Base-by-base conservation (phyloP, 495 filamentous ascomycete genomes). In the Cercophora samala region DNA sequence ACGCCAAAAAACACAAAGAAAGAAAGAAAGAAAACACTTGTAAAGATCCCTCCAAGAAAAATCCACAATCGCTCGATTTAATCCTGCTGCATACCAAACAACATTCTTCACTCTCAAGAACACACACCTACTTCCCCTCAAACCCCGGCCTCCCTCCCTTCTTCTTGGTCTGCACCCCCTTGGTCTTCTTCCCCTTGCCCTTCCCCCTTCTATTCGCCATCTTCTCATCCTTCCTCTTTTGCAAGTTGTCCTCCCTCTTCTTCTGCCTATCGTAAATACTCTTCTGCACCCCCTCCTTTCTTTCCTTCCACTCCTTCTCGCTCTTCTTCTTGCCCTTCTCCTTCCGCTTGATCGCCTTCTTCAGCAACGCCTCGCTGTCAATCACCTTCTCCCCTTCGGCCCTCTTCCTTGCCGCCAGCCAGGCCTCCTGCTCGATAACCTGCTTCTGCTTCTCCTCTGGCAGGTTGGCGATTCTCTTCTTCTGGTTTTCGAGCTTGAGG, bases 281-380 rank as follows among this genome's bases (percentile, higher is more conserved):
- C 76, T 91, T 89, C 29, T 85, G 81, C 22, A 98, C 89, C 17
- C 88, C 87, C 18, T 92, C 88, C 19, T 89, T 79, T 53, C 95
- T 82, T 65, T 96, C 93, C 51, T 84, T 88, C 95, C 96, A 98
- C 77, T 95, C 93, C 68, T 87, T 87, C 76, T 90, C 90, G 73
- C 89, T 93, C 85, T 93, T 96, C 78, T 86, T 89, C 87, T 98
- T 99, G 29, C 84, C 80, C 68, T 88, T 88, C 74, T 96, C 92
- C 79, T 96, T 93, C 68, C 94, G 88, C 85, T 97, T 97, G 66
- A 97, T 80, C 1, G 93, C 92, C 83, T 97, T 97, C 85, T 96
- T 96, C 15, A 99, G 85, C 42, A 98, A 75, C n/a, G 84, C 87
- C 62, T 90, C 90, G 74, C 96, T 91, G 68, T 98, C 93, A 66